Evolutionary conservation across 2,329 filamentous ascomycete genomes (phyloP), one percentile per base, ranked within the genome.

Genomic region (Ophiostoma ips): DNA sequence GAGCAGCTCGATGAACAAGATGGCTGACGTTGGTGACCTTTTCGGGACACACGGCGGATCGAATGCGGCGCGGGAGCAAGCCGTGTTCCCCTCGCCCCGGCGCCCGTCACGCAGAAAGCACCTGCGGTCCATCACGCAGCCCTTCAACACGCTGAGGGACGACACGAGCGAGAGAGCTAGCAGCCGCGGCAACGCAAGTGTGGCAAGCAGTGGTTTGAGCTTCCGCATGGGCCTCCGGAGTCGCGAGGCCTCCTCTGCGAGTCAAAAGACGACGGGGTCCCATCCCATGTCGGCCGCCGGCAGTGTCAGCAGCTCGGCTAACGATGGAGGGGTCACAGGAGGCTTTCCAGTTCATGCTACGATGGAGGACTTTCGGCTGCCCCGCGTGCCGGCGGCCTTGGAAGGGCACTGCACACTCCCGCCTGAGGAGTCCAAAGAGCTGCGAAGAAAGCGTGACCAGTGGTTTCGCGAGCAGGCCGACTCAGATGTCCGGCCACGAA

Each of bases 391-490:
- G 0, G 3, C 15, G 1, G 48, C 49, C 0, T 50, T 56, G 28
- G 33, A 38, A 3, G 55, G 51, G 1, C 8, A 44, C 7, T 53
- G 50, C 30, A 47, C 46, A 41, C 41, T 53, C 1, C 40, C 35
- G 37, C 34, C 41, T 2, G 48, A 52, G 11, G 30, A 40, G 9
- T 47, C 52, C 11, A 53, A 50, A n/a, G 37, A 9, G 15, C 46
- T 52, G 12, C 49, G 51, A 0, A 50, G 50, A 6, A 55, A 52
- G 31, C 50, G 55, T 0, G 48, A 52, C 4, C 40, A 12, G 1
- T 57, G 50, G 51, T 57, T 57, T 35, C 52, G 49, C 7, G 38
- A 56, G 30, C 47, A 50, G 15, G 53, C 24, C 0, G 33, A 47
- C 16, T n/a, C n/a, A 3, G 41, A 51, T 13, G 24, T 21, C 18